Evolutionary conservation across 257 asterid genomes (phyloP).

Genomic region (Lithospermum erythrorhizon): DNA sequence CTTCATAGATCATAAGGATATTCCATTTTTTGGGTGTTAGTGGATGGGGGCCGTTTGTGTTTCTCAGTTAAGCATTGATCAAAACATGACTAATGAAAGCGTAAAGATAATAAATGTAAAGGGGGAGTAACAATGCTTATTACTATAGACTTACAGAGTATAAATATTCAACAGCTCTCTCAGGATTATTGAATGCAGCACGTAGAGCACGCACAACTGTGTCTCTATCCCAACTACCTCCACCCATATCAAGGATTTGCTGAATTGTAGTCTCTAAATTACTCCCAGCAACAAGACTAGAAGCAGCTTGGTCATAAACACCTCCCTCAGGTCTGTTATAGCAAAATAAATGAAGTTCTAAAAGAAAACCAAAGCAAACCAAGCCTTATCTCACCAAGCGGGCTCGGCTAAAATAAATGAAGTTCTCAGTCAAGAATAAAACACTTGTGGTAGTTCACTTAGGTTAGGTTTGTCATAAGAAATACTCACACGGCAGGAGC

Average conservation of each 20-base stretch:
- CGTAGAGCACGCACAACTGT: neutral
- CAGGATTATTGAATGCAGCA: constrained; percentile 1
- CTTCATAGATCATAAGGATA: no score
- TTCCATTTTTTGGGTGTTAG: no score
- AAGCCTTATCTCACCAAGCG: no score
- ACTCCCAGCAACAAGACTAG: neutral
- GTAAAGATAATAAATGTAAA: neutral
- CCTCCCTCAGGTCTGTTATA: neutral
- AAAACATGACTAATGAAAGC: neutral
- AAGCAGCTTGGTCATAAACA: neutral
- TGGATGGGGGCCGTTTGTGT: neutral
- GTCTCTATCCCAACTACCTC: constrained; percentile 4
- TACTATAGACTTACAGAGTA: neutral
- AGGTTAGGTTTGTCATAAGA: neutral
- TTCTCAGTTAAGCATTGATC: no score
- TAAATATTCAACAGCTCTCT: constrained; percentile 5
- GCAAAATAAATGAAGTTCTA: neutral
- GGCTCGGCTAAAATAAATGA: neutral
- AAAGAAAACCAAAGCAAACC: no score
- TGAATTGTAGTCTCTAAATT: neutral
- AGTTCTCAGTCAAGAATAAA: constrained; percentile 1
- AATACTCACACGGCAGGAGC: constrained; percentile 29
- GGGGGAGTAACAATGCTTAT: neutral
- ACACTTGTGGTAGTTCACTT: no score
- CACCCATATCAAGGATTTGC: constrained; percentile 5